Evolutionary conservation across 495 filamentous ascomycete species (phyloP), one percentile per base, ranked within the genome.

Genomic region (Venustampulla echinocandica): DNA sequence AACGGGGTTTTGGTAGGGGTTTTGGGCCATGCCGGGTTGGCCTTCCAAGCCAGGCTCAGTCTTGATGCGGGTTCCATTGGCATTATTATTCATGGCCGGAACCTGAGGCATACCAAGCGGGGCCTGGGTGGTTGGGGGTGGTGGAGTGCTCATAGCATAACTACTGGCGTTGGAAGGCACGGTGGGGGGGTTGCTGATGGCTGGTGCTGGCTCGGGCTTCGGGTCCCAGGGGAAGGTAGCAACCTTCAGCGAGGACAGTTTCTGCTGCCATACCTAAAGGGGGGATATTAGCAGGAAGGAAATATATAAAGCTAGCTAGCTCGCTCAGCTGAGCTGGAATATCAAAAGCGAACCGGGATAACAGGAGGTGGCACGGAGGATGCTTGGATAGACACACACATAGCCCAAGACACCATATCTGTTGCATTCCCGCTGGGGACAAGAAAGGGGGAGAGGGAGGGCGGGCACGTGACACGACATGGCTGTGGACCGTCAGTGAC

Each of bases 211-310:
- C 27, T 74, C 75, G 38, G 66, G 73, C 66, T 73, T 75, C 52
- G 92, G 92, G 58, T 97, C 93, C 93, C 93, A 99, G 18, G 93
- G 93, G 65, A 96, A 97, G 30, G 77, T 69, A 42, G 90, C 93
- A 50, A 95, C 77, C 37, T 82, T 75, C 38, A 88, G 75, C 54
- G 79, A 77, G 0, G 90, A 82, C 17, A 97, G 77, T 66, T 89
- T 94, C 46, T 76, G 71, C 66, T 96, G 90, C 93, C 93, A 99
- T 66, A 74, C 84, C 92, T 98, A 59, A n/a, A 46, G 32, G 39
- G 52, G 21, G 45, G 7, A 34, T 39, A 48, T 58, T 46, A 58
- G 56, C 39, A 35, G 9, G 15, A 4, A 11, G 1, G 4, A 3
- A 42, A 42, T 25, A 15, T n/a, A n/a, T n/a, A 32, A 23, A 47